Base-by-base conservation (phyloP, 1,139 yeast genomes). In the Candida sanyaensis region DNA sequence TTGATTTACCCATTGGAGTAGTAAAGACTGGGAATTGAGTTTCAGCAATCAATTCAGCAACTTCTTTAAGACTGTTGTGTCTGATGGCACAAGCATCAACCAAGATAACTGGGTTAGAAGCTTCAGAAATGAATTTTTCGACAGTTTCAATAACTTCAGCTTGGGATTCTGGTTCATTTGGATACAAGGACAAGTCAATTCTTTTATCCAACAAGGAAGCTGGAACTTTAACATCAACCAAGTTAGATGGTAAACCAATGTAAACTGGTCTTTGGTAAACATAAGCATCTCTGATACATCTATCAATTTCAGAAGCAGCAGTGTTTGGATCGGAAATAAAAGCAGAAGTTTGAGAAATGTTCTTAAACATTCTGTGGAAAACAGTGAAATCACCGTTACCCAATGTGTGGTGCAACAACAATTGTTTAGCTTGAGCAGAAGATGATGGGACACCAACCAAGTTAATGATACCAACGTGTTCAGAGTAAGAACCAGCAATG, bases 1-100 rank as follows among this genome's bases (percentile, higher is more conserved):
- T 78, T 54, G 91, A 86, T 71, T 88, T 88, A 70, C 96, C 96
- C 96, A 89, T 88, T 55, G 96, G 96, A 46, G 96, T 88, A 48
- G 87, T 87, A 70, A 81, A 88, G 30, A 86, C 88, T 37, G 96
- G 95, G 82, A 84, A 88, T 64, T 86, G 84, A 43, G 96, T 87
- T 46, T 72, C 62, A 57, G 82, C 81, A 48, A 87, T 86, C 63
- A 89, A 78, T 57, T 74, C 67, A 54, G 70, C 73, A 52, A 88
- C 86, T 68, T 86, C 90, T 32, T 66, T 69, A 61, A 77, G 78
- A 60, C 84, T 86, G 55, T 77, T 76, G 68, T 88, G 96, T 72
- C 96, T 81, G 46, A 86, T 73, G 52, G 92, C 90, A 77, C 96
- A 88, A 38, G 96, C 96, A 71, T 89, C 96, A 44, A 88, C 91